A percentile compares a stretch with the other conserved stretches of the same genome.
These are phyloP conservation scores for Styphnolobium japonicum DNA, from an alignment of 306 rosid genomes.

Conservation along the genomic window DNA sequence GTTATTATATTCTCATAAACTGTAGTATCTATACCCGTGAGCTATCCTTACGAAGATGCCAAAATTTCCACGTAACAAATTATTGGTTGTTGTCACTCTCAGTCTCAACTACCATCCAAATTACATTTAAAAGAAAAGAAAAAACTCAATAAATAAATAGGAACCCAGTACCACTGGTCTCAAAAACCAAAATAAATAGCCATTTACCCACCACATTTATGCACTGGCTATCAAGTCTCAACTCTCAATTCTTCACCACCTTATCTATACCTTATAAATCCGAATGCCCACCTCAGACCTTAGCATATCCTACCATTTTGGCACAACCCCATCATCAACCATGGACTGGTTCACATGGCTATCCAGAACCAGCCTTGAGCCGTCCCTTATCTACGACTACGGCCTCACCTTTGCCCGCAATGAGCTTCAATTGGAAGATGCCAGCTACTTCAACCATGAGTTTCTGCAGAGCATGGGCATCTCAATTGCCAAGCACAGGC, in stretches of 20 bases:
- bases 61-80: slow-evolving; percentile 17
- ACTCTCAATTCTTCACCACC: slow-evolving; percentile 12
- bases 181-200: slow-evolving; percentile 23
- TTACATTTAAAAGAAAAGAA: neutral
- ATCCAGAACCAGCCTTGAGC: slow-evolving; percentile 68
- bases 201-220: slow-evolving; percentile 47
- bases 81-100: slow-evolving; percentile 38
- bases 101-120: slow-evolving; percentile 57
- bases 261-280: slow-evolving; percentile 33
- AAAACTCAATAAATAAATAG: neutral
- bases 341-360: slow-evolving; percentile 99
- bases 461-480: slow-evolving; percentile 89
- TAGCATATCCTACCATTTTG: neutral
- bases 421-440: slow-evolving; percentile 61
- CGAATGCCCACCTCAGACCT: slow-evolving; percentile 22
- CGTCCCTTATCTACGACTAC: slow-evolving; percentile 65
- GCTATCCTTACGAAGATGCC: neutral
- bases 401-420: slow-evolving; percentile 73
- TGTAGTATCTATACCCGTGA: neutral
- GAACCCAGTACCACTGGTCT: neutral
- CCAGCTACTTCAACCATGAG: slow-evolving; percentile 70
- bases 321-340: slow-evolving; percentile 18
- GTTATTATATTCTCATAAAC: neutral
- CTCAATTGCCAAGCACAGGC: slow-evolving; percentile 82
- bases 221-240: neutral